Base-by-base conservation (phyloP, 257 asterid species). In the Oldenlandia corymbosa region DNA sequence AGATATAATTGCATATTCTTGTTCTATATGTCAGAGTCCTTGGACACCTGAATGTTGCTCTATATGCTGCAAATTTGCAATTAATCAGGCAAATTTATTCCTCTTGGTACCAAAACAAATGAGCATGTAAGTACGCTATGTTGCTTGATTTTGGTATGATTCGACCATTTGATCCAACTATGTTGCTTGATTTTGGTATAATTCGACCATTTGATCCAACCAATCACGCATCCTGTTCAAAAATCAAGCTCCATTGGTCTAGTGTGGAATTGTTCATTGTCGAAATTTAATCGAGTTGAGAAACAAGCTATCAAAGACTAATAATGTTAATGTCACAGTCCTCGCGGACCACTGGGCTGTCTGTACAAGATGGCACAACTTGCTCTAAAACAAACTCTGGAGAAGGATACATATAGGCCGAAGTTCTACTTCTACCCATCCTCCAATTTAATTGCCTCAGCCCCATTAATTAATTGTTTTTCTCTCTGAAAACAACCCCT, bases 211-310 rank as follows among this genome's bases (percentile, higher is more conserved):
- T 4, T 34, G n/a, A 34, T 9, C 67, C 54, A 45, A 46, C 47
- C 68, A 26, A 21, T 52, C 59, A 49, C 59, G 27, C 68, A 17
- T 21, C 49, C 49, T 48, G 58, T 48, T 63, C 48, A 48, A n/a
- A n/a, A 47, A 48, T 21, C 17, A 10, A 49, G 48, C 23, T 34
- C 32, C 58, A 62, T 16, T 49, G 59, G n/a, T n/a, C n/a, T n/a
- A n/a, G n/a, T n/a, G n/a, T n/a, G n/a, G n/a, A n/a, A n/a, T 31
- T 63, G 45, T 31, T 47, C 39, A 54, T 10, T 20, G 21, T 56
- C 45, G 43, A 56, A 17, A 31, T 56, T n/a, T n/a, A n/a, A n/a
- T n/a, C n/a, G 61, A 56, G 42, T 12, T 17, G 1, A 5, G 43
- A 56, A 54, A 54, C 39, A 34, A 34, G 39, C 39, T 34, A 34